phyloP scores from a whole-genome alignment of 2,329 filamentous ascomycete species.

The Herpotrichia juniperi region DNA sequence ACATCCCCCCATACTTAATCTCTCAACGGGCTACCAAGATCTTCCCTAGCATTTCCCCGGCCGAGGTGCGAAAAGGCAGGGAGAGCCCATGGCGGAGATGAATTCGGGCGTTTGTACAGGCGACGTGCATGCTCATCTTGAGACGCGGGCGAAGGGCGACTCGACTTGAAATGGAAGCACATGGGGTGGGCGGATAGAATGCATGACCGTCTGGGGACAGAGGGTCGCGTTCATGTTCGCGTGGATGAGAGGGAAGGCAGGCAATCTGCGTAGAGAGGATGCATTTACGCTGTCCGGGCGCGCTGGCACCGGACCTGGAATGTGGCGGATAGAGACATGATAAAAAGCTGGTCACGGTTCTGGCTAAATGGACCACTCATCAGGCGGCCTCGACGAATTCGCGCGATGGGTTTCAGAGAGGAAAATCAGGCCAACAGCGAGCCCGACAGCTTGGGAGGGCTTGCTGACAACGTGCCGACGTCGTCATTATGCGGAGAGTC shows the following conservation, averaged over 20 bases:
- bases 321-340: background rate
- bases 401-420: background rate
- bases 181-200: slow-evolving; percentile 12
- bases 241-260: slow-evolving; percentile 15
- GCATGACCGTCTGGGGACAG: slow-evolving; percentile 7
- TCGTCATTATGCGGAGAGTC: slow-evolving; percentile 3
- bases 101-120: slow-evolving; percentile 22
- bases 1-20: no score
- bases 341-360: slow-evolving; percentile 1
- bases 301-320: slow-evolving; percentile 1
- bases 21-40: slow-evolving; percentile 25
- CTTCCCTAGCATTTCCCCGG: slow-evolving; percentile 13
- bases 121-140: slow-evolving; percentile 7
- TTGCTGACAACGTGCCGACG: slow-evolving; percentile 5
- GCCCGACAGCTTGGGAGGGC: slow-evolving; percentile 3
- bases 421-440: background rate
- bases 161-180: background rate
- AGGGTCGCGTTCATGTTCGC: slow-evolving; percentile 25
- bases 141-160: slow-evolving; percentile 21
- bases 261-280: slow-evolving; percentile 17
- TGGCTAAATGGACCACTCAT: slow-evolving; percentile 22
- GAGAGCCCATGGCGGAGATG: slow-evolving; percentile 13
- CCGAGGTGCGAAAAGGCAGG: slow-evolving; percentile 5
- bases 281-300: background rate
- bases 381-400: background rate